Base-by-base conservation (phyloP, 2,329 filamentous ascomycete species). In the Cladosporium cucumerinum region DNA sequence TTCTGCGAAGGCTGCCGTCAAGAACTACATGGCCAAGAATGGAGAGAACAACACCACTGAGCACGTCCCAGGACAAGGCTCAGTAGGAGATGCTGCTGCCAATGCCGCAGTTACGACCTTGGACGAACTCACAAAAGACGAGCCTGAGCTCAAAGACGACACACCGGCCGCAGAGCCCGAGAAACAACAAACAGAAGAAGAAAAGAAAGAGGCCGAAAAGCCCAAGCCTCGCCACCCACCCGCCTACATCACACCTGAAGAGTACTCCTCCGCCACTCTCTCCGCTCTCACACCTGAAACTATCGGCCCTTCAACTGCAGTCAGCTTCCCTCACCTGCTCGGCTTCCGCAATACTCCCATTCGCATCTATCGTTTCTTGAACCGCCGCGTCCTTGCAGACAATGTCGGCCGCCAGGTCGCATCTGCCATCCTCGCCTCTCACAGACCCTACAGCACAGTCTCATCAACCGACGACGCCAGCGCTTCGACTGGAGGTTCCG, bases 261-360 rank as follows among this genome's bases (percentile, higher is more conserved):
- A 91, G 77, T 99, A 98, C 78, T 72, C 86, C 8, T 81, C 85
- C 43, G 86, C 90, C 48, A 73, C 79, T 26, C 82, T 93, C 59
- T 88, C 93, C 0, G 75, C 82, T 32, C 82, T 84, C 52, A 85
- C 90, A 51, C 94, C 94, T 3, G 74, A 82, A 67, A 85, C 89
- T 66, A 87, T 99, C 73, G 86, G 88, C 43, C 92, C 92, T 51
- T 88, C 89, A 6, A 82, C 85, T 26, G 84, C 90, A 16, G 84
- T 99, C 66, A 82, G 86, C 49, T 91, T 96, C 77, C 94, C 94
- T 0, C 94, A 98, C 76, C 85, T 97, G 65, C 89, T 99, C 32
- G 95, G 95, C 66, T 96, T 99, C 82, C 81, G 91, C 68, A 94
- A 95, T 80, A 97, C 94, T 2, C 91, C 93, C 0, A 90, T 88